These are phyloP conservation scores for Cutaneotrichosporon sp. DNA, from an alignment of 1,284 basidiomycete genomes.

Conservation along the genomic window DNA sequence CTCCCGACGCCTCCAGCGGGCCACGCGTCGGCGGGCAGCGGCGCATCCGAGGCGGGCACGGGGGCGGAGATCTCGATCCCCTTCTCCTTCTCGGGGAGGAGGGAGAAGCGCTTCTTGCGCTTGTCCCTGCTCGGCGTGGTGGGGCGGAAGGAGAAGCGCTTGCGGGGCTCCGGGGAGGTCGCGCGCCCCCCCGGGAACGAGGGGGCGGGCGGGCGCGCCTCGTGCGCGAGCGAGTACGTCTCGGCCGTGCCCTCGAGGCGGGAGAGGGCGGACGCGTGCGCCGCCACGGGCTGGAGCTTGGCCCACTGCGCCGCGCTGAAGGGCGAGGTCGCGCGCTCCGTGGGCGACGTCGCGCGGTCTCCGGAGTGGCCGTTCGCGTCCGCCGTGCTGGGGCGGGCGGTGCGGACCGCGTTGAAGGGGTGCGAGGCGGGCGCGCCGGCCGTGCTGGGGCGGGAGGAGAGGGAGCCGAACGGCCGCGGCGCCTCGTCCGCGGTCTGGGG, in stretches of 20 bases:
- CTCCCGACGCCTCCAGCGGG: neutral
- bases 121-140: neutral
- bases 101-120: constrained; percentile 4
- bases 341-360: neutral
- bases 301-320: constrained; percentile 1
- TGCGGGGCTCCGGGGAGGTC: neutral
- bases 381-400: neutral
- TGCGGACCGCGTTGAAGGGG: neutral
- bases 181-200: neutral
- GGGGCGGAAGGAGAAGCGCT: constrained; percentile 1
- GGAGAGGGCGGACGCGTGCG: neutral
- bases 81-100: neutral
- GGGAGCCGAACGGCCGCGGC: neutral
- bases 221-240: neutral
- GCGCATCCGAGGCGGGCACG: neutral
- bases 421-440: neutral
- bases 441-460: neutral
- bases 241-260: neutral
- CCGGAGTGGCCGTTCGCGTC: too few species aligned
- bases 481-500: neutral
- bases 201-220: neutral
- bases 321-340: neutral
- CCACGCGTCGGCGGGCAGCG: neutral
- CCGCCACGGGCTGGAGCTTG: neutral
- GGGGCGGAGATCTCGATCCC: neutral